A percentile compares a stretch with the other conserved stretches of the same genome.
Evolutionary conservation across 1,284 basidiomycete species (phyloP).

Genomic region (Taiwanofungus camphoratus): DNA sequence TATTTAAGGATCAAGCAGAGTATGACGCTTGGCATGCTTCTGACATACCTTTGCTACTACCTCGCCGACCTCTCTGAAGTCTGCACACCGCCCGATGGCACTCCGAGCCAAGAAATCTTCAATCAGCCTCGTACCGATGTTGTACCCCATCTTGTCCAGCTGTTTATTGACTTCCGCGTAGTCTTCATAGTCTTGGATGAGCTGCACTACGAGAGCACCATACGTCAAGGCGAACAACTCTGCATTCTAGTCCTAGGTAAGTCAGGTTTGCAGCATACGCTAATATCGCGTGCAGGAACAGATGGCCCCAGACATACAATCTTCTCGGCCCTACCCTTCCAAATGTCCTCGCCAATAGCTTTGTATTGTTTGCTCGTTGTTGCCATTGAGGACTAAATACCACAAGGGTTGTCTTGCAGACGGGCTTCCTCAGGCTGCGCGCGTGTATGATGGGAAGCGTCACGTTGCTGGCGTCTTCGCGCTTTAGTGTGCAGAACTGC

Average conservation of each 20-base stretch:
- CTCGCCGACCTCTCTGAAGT: constrained; percentile 93
- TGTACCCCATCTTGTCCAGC: constrained; percentile 93
- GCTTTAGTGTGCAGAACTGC: too few relatives aligned
- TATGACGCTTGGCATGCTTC: neutral
- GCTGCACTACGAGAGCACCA: constrained; percentile 94
- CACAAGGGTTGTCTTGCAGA: too few relatives aligned
- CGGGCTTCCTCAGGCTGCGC: too few relatives aligned
- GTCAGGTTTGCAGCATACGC: constrained; percentile 17
- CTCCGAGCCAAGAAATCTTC: constrained; percentile 97
- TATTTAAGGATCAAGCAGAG: neutral
- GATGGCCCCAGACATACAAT: constrained; percentile 50
- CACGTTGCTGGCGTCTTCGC: too few relatives aligned
- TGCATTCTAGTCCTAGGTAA: constrained; percentile 63
- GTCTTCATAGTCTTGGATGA: constrained; percentile 99
- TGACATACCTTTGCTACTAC: constrained; percentile 77
- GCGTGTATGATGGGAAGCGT: too few relatives aligned
- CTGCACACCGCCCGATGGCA: constrained; percentile 76
- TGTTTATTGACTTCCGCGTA: constrained; percentile 87
- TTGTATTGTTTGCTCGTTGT: constrained; percentile 78
- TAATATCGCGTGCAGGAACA: neutral
- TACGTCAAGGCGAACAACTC: constrained; percentile 98
- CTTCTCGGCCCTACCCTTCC: constrained; percentile 88
- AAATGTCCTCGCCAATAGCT: constrained; percentile 82
- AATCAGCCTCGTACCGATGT: constrained; percentile 93
- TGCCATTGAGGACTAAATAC: too few relatives aligned